phyloP scores from a whole-genome alignment of 768 basidiomycete genomes.

The Bullera alba region DNA sequence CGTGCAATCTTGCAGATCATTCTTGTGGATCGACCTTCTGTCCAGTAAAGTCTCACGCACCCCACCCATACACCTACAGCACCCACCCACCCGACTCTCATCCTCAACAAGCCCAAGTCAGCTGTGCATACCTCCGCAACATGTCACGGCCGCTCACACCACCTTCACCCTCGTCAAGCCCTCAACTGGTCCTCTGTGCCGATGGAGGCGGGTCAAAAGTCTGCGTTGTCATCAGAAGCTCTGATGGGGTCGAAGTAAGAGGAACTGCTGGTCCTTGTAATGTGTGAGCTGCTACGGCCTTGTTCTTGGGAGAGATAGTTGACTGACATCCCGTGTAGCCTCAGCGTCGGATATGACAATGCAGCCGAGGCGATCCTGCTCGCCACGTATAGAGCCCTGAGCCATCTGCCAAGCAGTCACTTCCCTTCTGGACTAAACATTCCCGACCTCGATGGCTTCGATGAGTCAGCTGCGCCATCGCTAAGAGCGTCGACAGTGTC shows the following conservation, averaged over 20 bases:
- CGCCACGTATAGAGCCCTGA: constrained; percentile 31
- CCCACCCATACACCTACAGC: neutral
- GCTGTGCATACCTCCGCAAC: neutral
- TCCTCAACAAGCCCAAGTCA: neutral
- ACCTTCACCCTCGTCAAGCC: neutral
- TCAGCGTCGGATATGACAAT: constrained; percentile 24
- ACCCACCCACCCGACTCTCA: neutral
- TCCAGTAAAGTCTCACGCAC: too few relatives aligned
- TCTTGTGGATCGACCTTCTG: too few relatives aligned
- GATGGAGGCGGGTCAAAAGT: constrained; percentile 43
- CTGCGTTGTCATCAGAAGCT: constrained; percentile 23
- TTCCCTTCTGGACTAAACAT: constrained; percentile 7
- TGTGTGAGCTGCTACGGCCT: constrained; percentile 26
- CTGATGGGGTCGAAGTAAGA: constrained; percentile 18
- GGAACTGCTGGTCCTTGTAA: constrained; percentile 39
- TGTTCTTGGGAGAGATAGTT: neutral
- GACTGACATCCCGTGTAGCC: constrained; percentile 11
- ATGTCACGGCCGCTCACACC: constrained; percentile 8
- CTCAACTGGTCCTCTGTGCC: constrained; percentile 31
- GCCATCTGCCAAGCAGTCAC: constrained; percentile 15
- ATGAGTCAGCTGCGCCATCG: too few relatives aligned
- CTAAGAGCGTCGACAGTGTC: too few relatives aligned
- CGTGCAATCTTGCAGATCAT: too few relatives aligned
- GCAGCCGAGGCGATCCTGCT: constrained; percentile 30
- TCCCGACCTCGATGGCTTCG: neutral